These are phyloP conservation scores for Circinella umbellata DNA, from an alignment of 371 early-diverging fungal genomes.

Conservation along the genomic window DNA sequence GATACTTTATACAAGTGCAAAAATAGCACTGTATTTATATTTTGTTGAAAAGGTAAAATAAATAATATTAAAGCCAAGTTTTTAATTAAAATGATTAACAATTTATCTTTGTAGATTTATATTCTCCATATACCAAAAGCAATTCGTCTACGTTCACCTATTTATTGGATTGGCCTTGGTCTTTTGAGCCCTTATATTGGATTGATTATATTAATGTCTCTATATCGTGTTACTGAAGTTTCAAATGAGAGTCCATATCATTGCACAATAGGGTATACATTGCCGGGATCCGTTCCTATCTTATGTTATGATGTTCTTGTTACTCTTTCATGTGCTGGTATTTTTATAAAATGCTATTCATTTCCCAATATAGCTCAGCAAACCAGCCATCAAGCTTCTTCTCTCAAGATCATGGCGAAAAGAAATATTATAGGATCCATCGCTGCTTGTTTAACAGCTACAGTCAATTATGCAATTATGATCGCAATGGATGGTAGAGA, in stretches of 20 bases:
- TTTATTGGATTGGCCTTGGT: constrained; percentile 51
- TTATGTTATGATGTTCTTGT: constrained; percentile 55
- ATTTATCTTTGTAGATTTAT: constrained; percentile 27
- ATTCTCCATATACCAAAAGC: constrained; percentile 50
- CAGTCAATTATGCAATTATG: constrained; percentile 44
- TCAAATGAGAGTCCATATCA: constrained; percentile 32
- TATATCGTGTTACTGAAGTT: constrained; percentile 35
- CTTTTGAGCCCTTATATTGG: constrained; percentile 49
- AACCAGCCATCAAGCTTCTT: constrained; percentile 34
- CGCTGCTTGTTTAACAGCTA: constrained; percentile 35
- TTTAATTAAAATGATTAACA: not conserved
- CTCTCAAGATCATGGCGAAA: constrained; percentile 53
- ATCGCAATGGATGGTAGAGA: constrained; percentile 35
- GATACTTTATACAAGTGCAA: constrained; percentile 37
- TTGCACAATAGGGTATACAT: constrained; percentile 49
- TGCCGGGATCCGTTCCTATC: constrained; percentile 48
- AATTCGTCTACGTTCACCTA: constrained; percentile 38
- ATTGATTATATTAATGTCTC: constrained; percentile 46
- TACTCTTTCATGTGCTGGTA: constrained; percentile 34
- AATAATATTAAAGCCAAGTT: not conserved
- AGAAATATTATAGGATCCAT: constrained; percentile 49
- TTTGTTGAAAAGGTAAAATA: constrained; percentile 49
- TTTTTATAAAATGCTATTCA: constrained; percentile 51
- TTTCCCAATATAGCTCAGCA: constrained; percentile 42
- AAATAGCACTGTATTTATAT: constrained; percentile 47